A percentile compares a stretch with the other conserved stretches of the same genome.
These are phyloP conservation scores for Cutaneotrichosporon spelunceum DNA, from an alignment of 1,284 basidiomycete genomes.

Conservation along the genomic window DNA sequence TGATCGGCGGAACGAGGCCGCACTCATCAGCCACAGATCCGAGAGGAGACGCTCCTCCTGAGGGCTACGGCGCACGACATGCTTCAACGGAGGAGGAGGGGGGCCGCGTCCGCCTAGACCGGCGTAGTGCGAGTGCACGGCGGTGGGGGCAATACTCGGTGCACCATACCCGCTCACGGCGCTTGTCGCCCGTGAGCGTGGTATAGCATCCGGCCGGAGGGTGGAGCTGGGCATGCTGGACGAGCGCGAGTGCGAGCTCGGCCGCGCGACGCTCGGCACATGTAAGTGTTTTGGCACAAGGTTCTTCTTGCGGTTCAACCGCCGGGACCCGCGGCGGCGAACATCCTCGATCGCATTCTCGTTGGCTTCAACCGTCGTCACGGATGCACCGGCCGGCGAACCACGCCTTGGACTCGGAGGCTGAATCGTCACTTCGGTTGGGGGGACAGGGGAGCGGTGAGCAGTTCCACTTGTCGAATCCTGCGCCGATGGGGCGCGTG, in stretches of 20 bases:
- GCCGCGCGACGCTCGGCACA: constrained; percentile 28
- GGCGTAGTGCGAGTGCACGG: constrained; percentile 70
- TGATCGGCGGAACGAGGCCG: constrained; percentile 85
- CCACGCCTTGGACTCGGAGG: constrained; percentile 15
- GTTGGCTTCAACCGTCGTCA: neutral
- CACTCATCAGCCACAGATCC: constrained; percentile 87
- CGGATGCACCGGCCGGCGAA: neutral
- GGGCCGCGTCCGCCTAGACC: constrained; percentile 17
- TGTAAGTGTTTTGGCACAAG: constrained; percentile 46
- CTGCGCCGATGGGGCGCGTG: neutral
- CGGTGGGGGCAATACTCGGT: constrained; percentile 62
- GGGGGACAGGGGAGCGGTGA: neutral
- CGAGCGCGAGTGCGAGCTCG: neutral
- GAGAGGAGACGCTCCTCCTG: constrained; percentile 71
- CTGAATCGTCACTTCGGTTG: constrained; percentile 10
- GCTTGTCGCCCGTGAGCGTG: constrained; percentile 23
- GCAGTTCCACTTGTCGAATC: neutral
- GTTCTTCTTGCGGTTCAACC: constrained; percentile 16
- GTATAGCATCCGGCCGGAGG: neutral
- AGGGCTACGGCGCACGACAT: constrained; percentile 51
- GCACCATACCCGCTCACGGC: neutral
- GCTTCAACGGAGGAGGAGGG: constrained; percentile 31
- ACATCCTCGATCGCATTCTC: neutral
- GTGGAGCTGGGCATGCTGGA: neutral
- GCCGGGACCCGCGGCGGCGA: neutral